Percentiles rank a stretch among this genome's conserved stretches.
phyloP scores from a whole-genome alignment of 2,329 filamentous ascomycete species.

The Neonectria coccinea region DNA sequence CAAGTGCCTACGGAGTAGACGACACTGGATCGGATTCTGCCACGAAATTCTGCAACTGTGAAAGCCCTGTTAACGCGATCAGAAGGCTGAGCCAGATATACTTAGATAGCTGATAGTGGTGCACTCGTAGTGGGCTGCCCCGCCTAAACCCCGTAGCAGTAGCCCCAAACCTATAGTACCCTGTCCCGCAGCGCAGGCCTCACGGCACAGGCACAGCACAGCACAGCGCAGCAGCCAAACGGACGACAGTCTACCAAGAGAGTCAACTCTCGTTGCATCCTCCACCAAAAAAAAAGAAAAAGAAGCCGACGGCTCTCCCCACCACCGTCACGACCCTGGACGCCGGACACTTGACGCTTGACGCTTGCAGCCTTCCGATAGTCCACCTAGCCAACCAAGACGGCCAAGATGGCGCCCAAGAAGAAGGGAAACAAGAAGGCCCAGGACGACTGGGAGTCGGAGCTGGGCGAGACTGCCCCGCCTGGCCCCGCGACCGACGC shows the following conservation, averaged over 20 bases:
- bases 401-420: slow-evolving; percentile 84
- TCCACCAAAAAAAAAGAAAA: slow-evolving; percentile 5
- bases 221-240: slow-evolving; percentile 4
- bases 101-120: slow-evolving; percentile 10
- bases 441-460: slow-evolving; percentile 94
- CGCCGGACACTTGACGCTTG: slow-evolving; percentile 24
- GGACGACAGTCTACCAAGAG: slow-evolving; percentile 19
- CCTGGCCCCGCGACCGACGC: slow-evolving; percentile 60
- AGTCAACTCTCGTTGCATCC: slow-evolving; percentile 11
- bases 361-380: slow-evolving; percentile 33
- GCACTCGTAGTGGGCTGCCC: slow-evolving; percentile 16
- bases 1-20: not conserved
- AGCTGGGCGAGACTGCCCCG: slow-evolving; percentile 83
- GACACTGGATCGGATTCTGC: not conserved
- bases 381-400: slow-evolving; percentile 26
- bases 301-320: slow-evolving; percentile 34
- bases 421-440: slow-evolving; percentile 89
- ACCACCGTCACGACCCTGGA: slow-evolving; percentile 36
- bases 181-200: slow-evolving; percentile 20
- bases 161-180: slow-evolving; percentile 17
- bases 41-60: slow-evolving; percentile 1
- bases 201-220: not conserved
- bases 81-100: not conserved
- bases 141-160: slow-evolving; percentile 22
- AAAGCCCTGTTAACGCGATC: not conserved